These are phyloP conservation scores for Gossypium arboreum DNA, from an alignment of 345 rosid species.

Conservation along the genomic window DNA sequence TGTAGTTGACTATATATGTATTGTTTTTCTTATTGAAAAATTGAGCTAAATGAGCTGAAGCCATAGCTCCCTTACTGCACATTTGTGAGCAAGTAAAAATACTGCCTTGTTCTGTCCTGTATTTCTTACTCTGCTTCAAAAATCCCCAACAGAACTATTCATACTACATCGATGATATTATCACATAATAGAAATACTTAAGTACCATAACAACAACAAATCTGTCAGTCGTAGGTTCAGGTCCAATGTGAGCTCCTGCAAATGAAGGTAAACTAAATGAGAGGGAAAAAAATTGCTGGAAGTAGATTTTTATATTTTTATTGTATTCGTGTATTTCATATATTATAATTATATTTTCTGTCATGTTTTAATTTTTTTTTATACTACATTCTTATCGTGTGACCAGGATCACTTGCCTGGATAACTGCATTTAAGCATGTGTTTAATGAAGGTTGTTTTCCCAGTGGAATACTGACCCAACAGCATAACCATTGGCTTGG, in stretches of 20 bases:
- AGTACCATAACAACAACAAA: slow-evolving; percentile 96
- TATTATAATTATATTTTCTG: not conserved
- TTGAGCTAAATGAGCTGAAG: too few species aligned
- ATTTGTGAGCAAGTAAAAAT: too few species aligned
- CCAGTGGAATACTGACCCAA: slow-evolving; percentile 99
- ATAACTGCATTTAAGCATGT: slow-evolving; percentile 71
- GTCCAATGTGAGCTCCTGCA: slow-evolving; percentile 96
- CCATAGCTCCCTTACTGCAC: too few species aligned
- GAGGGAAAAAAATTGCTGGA: not conserved
- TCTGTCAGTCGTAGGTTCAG: slow-evolving; percentile 98
- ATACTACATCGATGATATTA: not conserved
- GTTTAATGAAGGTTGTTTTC: slow-evolving; percentile 94
- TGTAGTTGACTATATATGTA: too few species aligned
- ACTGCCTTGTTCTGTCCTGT: too few species aligned
- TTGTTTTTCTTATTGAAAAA: too few species aligned
- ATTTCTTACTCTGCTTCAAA: too few species aligned
- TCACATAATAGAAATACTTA: slow-evolving; percentile 8
- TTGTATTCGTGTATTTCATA: not conserved
- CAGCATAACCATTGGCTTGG: slow-evolving; percentile 97
- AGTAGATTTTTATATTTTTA: not conserved
- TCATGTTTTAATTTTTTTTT: not conserved
- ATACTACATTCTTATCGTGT: not conserved
- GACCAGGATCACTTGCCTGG: slow-evolving; percentile 52
- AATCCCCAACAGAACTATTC: not conserved
- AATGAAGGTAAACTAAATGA: slow-evolving; percentile 9